Base-by-base conservation (phyloP, 148 eudicot species). In the Nepenthes mirabilis region DNA sequence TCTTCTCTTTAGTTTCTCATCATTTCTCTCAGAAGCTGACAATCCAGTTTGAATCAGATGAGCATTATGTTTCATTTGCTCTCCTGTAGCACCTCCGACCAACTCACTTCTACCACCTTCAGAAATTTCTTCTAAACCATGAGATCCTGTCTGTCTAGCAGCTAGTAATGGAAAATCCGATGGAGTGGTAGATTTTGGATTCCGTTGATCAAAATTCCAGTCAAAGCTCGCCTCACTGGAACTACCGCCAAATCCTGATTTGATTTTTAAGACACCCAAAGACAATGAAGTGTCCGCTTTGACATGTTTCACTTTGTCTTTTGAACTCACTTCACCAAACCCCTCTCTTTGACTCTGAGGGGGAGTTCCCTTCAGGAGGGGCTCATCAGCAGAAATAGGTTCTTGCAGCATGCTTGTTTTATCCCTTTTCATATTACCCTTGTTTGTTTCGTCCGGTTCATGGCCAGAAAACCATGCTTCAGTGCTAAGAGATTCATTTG, bases 401-500 rank as follows among this genome's bases (percentile, higher is more conserved):
- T 66, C 84, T 57, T 65, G 74, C 60, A 69, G 62, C 48, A 6
- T 48, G 52, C 67, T 70, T 69, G 49, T 68, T 43, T 64, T 70
- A 37, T 58, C 64, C 54, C 65, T 71, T 69, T 65, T 73, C 6
- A 10, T 54, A 47, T 58, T 66, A 53, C 58, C 80, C 43, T 65
- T 75, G 55, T 51, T 65, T 57, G 62, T 61, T 75, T 80, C 86
- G 63, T 83, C 88, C 11, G 69, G 78, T 56, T 88, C 90, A 62
- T 79, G 75, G 71, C 84, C 90, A 43, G 96, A 88, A 72, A 82
- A 82, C 85, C 85, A 78, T 65, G 88, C 48, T 58, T 79, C 96
- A 55, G 83, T 87, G 66, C 80, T 71, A 43, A 70, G 69, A 57
- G 94, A 85, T 68, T 77, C 80, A 72, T 74, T 74, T 9, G 85